Conservation (phyloP, 2,329 filamentous ascomycete species). For the Pyricularia grisea region DNA sequence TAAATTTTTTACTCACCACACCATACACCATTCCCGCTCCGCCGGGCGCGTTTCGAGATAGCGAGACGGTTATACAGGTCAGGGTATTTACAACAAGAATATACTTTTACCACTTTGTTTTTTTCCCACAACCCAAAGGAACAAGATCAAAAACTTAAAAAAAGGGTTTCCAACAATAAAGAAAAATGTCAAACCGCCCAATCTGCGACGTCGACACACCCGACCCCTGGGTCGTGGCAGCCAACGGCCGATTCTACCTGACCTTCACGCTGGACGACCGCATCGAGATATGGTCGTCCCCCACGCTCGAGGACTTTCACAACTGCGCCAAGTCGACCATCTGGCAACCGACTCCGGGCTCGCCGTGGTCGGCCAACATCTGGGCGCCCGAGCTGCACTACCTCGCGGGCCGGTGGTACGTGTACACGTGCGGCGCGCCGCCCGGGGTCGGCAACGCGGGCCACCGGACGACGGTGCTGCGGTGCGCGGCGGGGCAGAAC, state of each 20-base stretch:
- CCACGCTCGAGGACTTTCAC: slow-evolving; percentile 19
- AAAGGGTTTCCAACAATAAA: too few species aligned
- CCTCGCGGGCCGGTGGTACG: slow-evolving; percentile 41
- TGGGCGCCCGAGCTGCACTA: slow-evolving; percentile 48
- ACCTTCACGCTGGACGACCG: slow-evolving; percentile 21
- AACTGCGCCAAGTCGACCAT: slow-evolving; percentile 16
- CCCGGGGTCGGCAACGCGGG: slow-evolving; percentile 7
- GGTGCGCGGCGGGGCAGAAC: background rate
- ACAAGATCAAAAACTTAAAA: background rate
- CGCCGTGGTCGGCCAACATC: slow-evolving; percentile 31
- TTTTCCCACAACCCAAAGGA: too few species aligned
- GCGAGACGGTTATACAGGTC: too few species aligned
- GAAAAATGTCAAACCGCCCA: slow-evolving; percentile 17
- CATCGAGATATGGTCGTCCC: slow-evolving; percentile 23
- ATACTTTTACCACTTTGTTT: too few species aligned
- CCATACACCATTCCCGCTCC: too few species aligned
- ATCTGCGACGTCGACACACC: slow-evolving; percentile 19
- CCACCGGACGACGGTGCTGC: slow-evolving; percentile 1
- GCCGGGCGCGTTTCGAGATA: too few species aligned
- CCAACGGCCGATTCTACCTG: slow-evolving; percentile 13
- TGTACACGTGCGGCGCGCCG: slow-evolving; percentile 25
- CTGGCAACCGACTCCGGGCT: slow-evolving; percentile 29
- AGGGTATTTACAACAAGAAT: background rate
- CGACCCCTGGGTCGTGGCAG: slow-evolving; percentile 20
- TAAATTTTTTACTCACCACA: too few species aligned